Base-by-base conservation (phyloP, 306 rosid species). In the Castanea sativa region DNA sequence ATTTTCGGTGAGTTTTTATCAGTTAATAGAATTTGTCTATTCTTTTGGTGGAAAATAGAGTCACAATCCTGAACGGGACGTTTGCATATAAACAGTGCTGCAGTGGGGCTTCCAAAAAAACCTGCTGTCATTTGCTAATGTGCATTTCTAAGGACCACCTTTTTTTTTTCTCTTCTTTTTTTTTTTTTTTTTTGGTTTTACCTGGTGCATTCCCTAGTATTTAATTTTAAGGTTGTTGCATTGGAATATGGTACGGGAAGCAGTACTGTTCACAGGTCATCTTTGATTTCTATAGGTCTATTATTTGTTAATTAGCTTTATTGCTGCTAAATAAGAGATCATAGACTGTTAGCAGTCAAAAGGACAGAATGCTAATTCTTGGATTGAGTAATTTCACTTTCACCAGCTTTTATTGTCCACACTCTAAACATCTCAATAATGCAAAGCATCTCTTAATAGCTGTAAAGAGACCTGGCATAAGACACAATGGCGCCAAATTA, bases 351-450 rank as follows among this genome's bases (percentile, higher is more conserved):
- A 19, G 75, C 71, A 78, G 61, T 74, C 32, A 60, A 49, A 49
- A 45, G 27, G 73, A 45, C 13, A 27, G 19, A 52, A 13, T 60
- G 38, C 5, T 12, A 52, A 64, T 55, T 80, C 84, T 84, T 65
- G 75, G 77, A 71, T 4, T 1, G 64, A 45, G 84, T 76, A 76
- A 76, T 69, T 41, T 41, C 45, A 41, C 45, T 41, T 73, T 73
- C 69, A 23, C 33, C 13, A 63, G 41, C 41, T 65, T 32, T 13
- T 8, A 10, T 23, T n/a, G 10, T 18, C 30, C 19, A 21, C 15
- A 41, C 55, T 63, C 4, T 15, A 51, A 19, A 79, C 63, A 21
- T 49, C 70, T 55, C 78, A 80, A 73, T 55, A 41, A 64, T 80
- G 55, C 52, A 76, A 38, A 27, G 75, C 75, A 73, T 67, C 75